phyloP scores from a whole-genome alignment of 441 rosid species.

The Mallotus repandus region DNA sequence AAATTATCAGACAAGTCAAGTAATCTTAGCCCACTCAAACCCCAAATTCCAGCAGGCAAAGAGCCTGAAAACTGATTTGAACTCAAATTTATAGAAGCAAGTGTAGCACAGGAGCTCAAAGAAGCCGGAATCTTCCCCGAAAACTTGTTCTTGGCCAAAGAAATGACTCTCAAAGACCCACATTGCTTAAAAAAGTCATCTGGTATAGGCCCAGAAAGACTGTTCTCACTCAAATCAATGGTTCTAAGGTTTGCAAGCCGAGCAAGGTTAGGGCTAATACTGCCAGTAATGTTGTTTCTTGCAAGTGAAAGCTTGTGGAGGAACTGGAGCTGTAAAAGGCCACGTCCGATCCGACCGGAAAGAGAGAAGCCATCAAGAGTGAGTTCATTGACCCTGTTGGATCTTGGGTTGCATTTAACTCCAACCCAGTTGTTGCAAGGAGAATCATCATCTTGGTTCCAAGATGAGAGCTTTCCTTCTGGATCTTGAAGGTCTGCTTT shows the following conservation, averaged over 20 bases:
- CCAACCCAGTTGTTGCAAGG: constrained; percentile 84
- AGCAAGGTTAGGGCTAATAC: constrained; percentile 50
- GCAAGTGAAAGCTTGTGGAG: constrained; percentile 77
- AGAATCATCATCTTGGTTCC: constrained; percentile 77
- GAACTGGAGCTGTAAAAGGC: constrained; percentile 65
- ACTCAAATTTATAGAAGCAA: constrained; percentile 58
- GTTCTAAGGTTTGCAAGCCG: constrained; percentile 59
- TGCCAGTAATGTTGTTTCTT: constrained; percentile 74
- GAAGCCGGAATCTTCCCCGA: constrained; percentile 69
- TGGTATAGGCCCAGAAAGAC: constrained; percentile 68
- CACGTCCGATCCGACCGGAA: constrained; percentile 81
- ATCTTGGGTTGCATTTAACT: constrained; percentile 60
- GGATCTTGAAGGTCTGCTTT: constrained; percentile 89
- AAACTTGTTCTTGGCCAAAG: constrained; percentile 67
- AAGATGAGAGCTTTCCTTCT: constrained; percentile 61
- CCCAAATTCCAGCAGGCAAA: constrained; percentile 62
- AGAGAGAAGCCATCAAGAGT: constrained; percentile 67
- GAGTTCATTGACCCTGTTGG: constrained; percentile 69
- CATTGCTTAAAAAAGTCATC: constrained; percentile 74
- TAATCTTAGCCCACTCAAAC: constrained; percentile 50
- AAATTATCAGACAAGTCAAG: constrained; percentile 68
- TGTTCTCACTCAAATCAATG: constrained; percentile 66
- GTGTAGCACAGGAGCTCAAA: constrained; percentile 53
- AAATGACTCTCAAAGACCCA: constrained; percentile 60
- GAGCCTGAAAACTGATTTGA: constrained; percentile 70